Base-by-base conservation (phyloP, 2,329 filamentous ascomycete species). In the Trichophyton verrucosum region DNA sequence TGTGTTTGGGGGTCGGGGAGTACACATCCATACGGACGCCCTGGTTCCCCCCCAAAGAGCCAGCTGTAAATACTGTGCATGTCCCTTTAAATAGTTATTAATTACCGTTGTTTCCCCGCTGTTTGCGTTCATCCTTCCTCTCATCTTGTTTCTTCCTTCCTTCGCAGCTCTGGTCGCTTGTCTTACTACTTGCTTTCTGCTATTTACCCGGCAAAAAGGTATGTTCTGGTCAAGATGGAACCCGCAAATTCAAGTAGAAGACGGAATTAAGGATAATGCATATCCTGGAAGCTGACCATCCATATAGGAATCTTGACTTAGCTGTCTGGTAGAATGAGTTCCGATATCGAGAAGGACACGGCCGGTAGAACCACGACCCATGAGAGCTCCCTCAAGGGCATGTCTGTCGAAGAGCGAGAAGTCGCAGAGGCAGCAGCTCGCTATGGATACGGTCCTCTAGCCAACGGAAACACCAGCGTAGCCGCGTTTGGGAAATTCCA, bases 401-500 rank as follows among this genome's bases (percentile, higher is more conserved):
- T 78, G 75, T 73, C 73, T 59, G 71, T 71, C 56, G 75, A 79
- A 63, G 75, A 77, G 66, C 74, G 74, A 58, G 66, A 74, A n/a
- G 71, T 74, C 17, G 77, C 77, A 51, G 69, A 71, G 59, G 72
- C 73, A 24, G 76, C 76, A 57, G 75, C 76, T 57, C 75, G 75
- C 62, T 79, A 78, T 65, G 77, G 76, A 30, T 79, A 79, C 64
- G 77, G 77, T 33, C 81, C 81, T 58, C 72, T 83, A 60, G 76
- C 80, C 8, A 77, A 80, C 47, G 70, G 78, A 65, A 75, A 71
- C 60, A 72, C 73, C n/a, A 72, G 74, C 47, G 73, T 84, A 51
- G 78, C 81, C 58, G 81, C 87, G 68, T 87, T 87, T 69, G 87
- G 85, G 65, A 86, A 86, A 68, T 85, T 89, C 73, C 85, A 90